Evolutionary conservation across 495 filamentous ascomycete species (phyloP).

Genomic region (Cladorrhinum samala): DNA sequence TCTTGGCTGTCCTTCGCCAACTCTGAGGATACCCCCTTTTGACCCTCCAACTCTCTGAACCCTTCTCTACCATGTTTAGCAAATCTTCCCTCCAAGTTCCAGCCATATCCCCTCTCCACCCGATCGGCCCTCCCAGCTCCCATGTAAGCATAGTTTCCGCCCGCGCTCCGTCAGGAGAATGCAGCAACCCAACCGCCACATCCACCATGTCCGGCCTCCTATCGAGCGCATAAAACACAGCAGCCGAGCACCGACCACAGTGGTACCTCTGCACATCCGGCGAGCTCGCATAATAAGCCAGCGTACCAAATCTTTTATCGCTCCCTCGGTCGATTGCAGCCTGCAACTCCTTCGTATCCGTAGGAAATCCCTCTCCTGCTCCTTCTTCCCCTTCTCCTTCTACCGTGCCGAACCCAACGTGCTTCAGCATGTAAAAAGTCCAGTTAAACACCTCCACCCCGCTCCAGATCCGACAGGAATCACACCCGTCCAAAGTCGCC

Average conservation of each 20-base stretch:
- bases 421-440: constrained; percentile 26
- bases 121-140: constrained; percentile 12
- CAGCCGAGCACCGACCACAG: constrained; percentile 48
- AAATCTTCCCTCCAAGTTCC: constrained; percentile 25
- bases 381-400: too few relatives aligned
- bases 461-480: constrained; percentile 43
- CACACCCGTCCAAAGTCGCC: constrained; percentile 41
- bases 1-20: constrained; percentile 14
- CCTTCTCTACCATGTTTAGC: constrained; percentile 6
- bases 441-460: constrained; percentile 45
- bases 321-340: constrained; percentile 8
- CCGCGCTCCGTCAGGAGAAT: constrained; percentile 42
- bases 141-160: constrained; percentile 35
- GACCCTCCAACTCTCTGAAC: constrained; percentile 20
- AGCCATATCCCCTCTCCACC: constrained; percentile 16
- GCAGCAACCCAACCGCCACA: constrained; percentile 45
- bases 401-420: constrained; percentile 24
- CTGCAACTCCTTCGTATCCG: constrained; percentile 18
- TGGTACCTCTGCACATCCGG: constrained; percentile 44
- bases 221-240: constrained; percentile 42
- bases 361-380: constrained; percentile 13
- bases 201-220: constrained; percentile 42
- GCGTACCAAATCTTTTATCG: constrained; percentile 38
- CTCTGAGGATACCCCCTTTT: constrained; percentile 20
- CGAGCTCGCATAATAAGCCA: constrained; percentile 41